Conservation (phyloP, 805 yeast genomes). For the Wickerhamomyces subpelliculosus region DNA sequence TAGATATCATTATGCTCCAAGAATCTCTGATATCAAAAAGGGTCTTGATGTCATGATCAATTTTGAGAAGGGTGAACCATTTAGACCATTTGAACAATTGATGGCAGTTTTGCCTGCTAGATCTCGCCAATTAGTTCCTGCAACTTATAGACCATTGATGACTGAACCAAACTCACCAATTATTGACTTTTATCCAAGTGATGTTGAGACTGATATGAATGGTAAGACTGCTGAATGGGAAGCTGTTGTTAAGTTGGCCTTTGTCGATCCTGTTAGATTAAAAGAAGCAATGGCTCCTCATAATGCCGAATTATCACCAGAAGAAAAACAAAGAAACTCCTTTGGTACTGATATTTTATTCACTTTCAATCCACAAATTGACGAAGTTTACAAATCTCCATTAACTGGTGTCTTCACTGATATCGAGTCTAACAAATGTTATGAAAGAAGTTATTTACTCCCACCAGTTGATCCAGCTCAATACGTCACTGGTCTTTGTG, state of each 20-base stretch:
- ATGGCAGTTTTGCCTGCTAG: constrained; percentile 97
- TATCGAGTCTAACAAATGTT: constrained; percentile 72
- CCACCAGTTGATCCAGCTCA: constrained; percentile 36
- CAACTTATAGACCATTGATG: constrained; percentile 74
- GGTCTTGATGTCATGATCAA: constrained; percentile 62
- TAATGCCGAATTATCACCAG: constrained; percentile 55
- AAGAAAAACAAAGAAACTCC: constrained; percentile 67
- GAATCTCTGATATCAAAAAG: constrained; percentile 75
- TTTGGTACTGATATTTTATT: constrained; percentile 68
- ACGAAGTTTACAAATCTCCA: constrained; percentile 64
- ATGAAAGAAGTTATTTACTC: constrained; percentile 48
- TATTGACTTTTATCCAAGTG: constrained; percentile 82
- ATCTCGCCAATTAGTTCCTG: constrained; percentile 74
- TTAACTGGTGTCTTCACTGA: constrained; percentile 71
- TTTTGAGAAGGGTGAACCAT: constrained; percentile 71
- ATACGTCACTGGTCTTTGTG: constrained; percentile 49
- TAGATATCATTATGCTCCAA: constrained; percentile 86
- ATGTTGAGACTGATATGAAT: constrained; percentile 82
- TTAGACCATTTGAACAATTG: constrained; percentile 89
- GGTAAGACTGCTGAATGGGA: constrained; percentile 98
- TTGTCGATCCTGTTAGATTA: constrained; percentile 79
- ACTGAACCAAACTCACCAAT: constrained; percentile 81
- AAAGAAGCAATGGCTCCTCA: constrained; percentile 65
- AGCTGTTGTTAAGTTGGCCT: constrained; percentile 87
- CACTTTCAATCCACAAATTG: constrained; percentile 69